Percentiles rank a stretch among this genome's conserved stretches.
Conservation (phyloP, 2,329 filamentous ascomycete genomes). For the Neocucurbitaria cava region DNA sequence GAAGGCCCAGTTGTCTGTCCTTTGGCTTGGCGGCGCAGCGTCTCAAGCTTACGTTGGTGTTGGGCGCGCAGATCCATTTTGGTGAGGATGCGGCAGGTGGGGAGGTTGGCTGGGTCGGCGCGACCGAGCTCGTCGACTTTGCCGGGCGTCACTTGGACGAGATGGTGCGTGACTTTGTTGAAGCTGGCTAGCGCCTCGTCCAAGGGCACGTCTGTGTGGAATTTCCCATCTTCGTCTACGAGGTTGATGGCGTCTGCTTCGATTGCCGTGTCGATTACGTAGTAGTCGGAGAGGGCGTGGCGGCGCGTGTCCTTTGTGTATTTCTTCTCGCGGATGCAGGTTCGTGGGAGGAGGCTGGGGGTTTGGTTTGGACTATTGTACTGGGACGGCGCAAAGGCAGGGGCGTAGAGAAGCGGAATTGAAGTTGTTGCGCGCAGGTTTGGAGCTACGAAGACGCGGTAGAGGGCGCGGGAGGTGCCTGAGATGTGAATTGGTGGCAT, state of each 20-base stretch:
- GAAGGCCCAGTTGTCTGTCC: constrained; percentile 30
- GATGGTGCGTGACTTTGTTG: constrained; percentile 58
- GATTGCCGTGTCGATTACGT: constrained; percentile 59
- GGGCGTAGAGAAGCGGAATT: constrained; percentile 24
- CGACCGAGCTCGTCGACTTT: constrained; percentile 27
- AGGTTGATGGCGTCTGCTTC: constrained; percentile 52
- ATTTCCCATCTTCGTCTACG: constrained; percentile 50
- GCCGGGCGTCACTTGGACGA: constrained; percentile 57
- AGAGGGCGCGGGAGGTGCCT: constrained; percentile 50
- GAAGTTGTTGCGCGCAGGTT: constrained; percentile 29
- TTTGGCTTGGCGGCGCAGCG: constrained; percentile 51
- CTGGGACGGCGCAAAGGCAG: constrained; percentile 22
- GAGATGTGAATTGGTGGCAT: constrained; percentile 45
- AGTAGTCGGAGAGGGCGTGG: constrained; percentile 48
- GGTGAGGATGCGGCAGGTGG: constrained; percentile 75
- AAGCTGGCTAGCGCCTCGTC: constrained; percentile 52
- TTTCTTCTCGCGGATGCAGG: constrained; percentile 24
- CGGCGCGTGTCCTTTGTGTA: constrained; percentile 40
- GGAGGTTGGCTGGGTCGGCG: constrained; percentile 53
- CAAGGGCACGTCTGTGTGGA: constrained; percentile 41
- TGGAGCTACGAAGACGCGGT: constrained; percentile 53
- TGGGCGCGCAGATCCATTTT: constrained; percentile 58
- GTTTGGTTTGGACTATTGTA: constrained; percentile 9
- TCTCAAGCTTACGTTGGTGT: constrained; percentile 55
- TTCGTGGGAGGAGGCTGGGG: constrained; percentile 15